These are phyloP conservation scores for Claviceps sp. DNA, from an alignment of 2,329 filamentous ascomycete genomes.

Conservation along the genomic window DNA sequence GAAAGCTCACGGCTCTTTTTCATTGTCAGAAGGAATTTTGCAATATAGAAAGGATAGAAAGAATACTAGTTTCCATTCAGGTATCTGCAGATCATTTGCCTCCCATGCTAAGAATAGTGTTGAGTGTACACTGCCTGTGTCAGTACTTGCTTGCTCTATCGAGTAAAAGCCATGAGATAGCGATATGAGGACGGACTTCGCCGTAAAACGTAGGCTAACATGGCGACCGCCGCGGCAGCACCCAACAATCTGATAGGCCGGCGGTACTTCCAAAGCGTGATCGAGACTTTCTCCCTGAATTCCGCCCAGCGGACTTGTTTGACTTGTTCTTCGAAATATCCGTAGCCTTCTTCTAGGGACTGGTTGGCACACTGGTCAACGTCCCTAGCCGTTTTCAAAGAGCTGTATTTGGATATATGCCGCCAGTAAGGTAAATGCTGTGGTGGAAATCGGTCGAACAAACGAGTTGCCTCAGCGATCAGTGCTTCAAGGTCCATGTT, in stretches of 20 bases:
- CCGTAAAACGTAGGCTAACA: conserved; percentile 54
- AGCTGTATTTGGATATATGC: conserved; percentile 59
- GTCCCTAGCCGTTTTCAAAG: conserved; percentile 67
- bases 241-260: conserved; percentile 48
- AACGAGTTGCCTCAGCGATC: conserved; percentile 48
- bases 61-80: background rate
- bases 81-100: background rate
- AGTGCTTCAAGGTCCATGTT: conserved; percentile 69
- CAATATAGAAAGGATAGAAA: background rate
- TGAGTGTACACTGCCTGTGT: background rate
- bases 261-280: conserved; percentile 48
- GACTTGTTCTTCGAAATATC: conserved; percentile 57
- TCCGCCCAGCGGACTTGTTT: conserved; percentile 58
- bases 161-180: conserved; percentile 15
- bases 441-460: conserved; percentile 59
- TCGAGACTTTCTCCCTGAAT: conserved; percentile 16
- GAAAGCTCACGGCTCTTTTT: background rate
- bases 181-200: conserved; percentile 26
- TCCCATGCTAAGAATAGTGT: background rate
- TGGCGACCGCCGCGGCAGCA: conserved; percentile 51
- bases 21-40: background rate
- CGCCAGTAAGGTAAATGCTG: conserved; percentile 59
- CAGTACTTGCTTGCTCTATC: conserved; percentile 2
- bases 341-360: conserved; percentile 50
- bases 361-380: conserved; percentile 36